These are phyloP conservation scores for Paramarasmius palmivorus DNA, from an alignment of 1,284 basidiomycete species.

Conservation along the genomic window DNA sequence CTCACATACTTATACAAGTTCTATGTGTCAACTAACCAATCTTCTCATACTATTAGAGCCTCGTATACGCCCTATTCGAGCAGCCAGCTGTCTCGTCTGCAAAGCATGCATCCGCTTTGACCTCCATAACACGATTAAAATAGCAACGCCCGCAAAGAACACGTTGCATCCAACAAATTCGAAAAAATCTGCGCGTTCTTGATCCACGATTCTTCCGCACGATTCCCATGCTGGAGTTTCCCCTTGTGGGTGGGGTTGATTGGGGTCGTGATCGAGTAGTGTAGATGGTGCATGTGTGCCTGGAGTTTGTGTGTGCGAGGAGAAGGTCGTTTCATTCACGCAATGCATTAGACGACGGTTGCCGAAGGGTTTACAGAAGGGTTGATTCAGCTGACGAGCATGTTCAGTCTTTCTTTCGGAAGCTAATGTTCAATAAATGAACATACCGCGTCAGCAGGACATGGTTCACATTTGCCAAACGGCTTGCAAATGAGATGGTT, in stretches of 20 bases:
- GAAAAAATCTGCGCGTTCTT: slow-evolving; percentile 83
- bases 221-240: slow-evolving; percentile 87
- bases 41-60: slow-evolving; percentile 15
- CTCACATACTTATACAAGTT: background rate
- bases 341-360: slow-evolving; percentile 88
- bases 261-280: slow-evolving; percentile 2
- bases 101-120: slow-evolving; percentile 66
- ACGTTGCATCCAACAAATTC: slow-evolving; percentile 86
- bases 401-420: slow-evolving; percentile 1
- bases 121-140: slow-evolving; percentile 66
- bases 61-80: slow-evolving; percentile 69
- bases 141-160: slow-evolving; percentile 65
- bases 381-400: slow-evolving; percentile 68
- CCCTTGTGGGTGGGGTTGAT: slow-evolving; percentile 36
- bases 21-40: background rate
- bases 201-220: slow-evolving; percentile 78
- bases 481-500: slow-evolving; percentile 62
- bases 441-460: slow-evolving; percentile 77
- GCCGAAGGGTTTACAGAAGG: slow-evolving; percentile 90
- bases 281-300: background rate
- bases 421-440: slow-evolving; percentile 1
- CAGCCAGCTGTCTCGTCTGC: slow-evolving; percentile 81
- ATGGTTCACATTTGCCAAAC: slow-evolving; percentile 82
- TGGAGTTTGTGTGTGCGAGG: slow-evolving; percentile 17
- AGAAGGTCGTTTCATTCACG: slow-evolving; percentile 35